A percentile compares a stretch with the other conserved stretches of the same genome.
Evolutionary conservation across 108 stramenopile genomes (phyloP).

Genomic region (Cyclostephanos tholiformis): DNA sequence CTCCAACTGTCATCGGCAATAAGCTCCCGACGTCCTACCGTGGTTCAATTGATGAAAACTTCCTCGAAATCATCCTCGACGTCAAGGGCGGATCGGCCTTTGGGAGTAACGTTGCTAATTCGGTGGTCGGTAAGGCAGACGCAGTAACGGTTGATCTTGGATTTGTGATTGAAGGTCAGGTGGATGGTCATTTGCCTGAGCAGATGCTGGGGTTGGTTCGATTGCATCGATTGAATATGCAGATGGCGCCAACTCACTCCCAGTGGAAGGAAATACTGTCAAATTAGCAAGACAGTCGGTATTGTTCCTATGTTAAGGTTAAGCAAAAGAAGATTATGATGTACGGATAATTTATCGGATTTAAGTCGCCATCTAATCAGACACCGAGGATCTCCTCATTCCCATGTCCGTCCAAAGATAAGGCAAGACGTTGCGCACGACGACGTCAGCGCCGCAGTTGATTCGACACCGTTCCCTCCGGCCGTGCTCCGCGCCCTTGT

Average conservation of each 20-base stretch:
- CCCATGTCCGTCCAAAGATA: constrained; percentile 1
- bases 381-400: too few relatives aligned
- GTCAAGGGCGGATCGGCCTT: constrained; percentile 49
- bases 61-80: constrained; percentile 52
- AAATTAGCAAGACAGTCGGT: background rate
- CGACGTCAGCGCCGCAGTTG: constrained; percentile 8
- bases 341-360: too few relatives aligned
- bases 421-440: constrained; percentile 7
- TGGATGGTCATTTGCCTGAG: constrained; percentile 50
- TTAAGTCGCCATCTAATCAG: too few relatives aligned
- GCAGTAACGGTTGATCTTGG: constrained; percentile 53
- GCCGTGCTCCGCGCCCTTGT: background rate
- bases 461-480: background rate
- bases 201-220: constrained; percentile 48
- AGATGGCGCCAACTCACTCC: constrained; percentile 27
- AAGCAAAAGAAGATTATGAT: too few relatives aligned
- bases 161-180: constrained; percentile 54
- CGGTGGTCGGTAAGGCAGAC: constrained; percentile 52
- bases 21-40: constrained; percentile 51
- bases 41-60: constrained; percentile 51
- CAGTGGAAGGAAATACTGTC: constrained; percentile 40
- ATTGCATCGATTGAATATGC: constrained; percentile 56
- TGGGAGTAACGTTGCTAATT: constrained; percentile 54
- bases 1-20: constrained; percentile 53
- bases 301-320: too few relatives aligned